Conservation (phyloP, 2,329 filamentous ascomycete species). For the Eutypa lata region DNA sequence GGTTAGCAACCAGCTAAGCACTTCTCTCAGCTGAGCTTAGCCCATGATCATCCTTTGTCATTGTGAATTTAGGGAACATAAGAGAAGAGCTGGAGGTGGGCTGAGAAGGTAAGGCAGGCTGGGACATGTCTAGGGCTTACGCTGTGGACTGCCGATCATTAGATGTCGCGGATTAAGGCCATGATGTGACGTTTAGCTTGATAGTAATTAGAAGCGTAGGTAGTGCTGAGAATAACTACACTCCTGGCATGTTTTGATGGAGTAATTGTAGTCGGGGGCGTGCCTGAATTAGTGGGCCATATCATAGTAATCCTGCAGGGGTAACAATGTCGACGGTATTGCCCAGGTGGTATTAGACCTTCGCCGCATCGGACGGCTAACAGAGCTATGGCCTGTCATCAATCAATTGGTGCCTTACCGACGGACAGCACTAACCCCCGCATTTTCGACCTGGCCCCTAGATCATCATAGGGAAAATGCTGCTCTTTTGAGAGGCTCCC, state of each 20-base stretch:
- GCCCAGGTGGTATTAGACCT: not conserved
- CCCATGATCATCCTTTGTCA: not conserved
- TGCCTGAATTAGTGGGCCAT: not conserved
- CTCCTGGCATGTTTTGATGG: not conserved
- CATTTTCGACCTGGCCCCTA: not conserved
- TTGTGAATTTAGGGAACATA: not conserved
- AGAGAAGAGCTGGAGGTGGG: not conserved
- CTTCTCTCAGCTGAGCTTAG: not conserved
- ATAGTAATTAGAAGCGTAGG: too few relatives aligned
- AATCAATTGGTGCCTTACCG: not conserved
- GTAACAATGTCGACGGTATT: not conserved
- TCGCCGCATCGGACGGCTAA: not conserved
- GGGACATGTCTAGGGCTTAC: not conserved
- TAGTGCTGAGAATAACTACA: too few relatives aligned
- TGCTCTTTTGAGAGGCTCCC: too few relatives aligned
- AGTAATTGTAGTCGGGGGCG: not conserved
- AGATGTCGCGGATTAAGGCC: not conserved
- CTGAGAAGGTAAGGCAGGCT: not conserved
- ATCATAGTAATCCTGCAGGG: not conserved
- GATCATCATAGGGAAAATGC: not conserved
- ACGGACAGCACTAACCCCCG: not conserved
- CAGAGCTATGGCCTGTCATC: not conserved
- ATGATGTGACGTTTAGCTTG: not conserved
- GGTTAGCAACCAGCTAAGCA: too few relatives aligned
- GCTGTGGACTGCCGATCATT: not conserved